Conservation (phyloP, 805 yeast genomes). For the Cyberlindnera misumaiensis region DNA sequence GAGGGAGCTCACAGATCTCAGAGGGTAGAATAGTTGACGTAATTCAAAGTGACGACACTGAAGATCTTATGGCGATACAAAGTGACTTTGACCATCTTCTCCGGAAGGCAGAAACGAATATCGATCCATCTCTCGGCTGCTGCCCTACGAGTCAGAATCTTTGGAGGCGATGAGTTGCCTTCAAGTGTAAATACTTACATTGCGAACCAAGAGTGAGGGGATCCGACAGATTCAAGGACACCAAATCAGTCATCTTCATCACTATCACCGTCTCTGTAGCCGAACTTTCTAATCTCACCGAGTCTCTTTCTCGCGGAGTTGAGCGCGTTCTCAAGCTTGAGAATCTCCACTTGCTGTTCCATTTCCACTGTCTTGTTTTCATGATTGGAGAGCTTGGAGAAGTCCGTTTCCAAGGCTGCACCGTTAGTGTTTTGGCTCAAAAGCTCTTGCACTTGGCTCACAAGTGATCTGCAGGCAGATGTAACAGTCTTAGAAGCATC, state of each 20-base stretch:
- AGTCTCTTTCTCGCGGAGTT: constrained; percentile 67
- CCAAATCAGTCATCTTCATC: constrained; percentile 34
- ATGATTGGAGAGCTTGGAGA: constrained; percentile 59
- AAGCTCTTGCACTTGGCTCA: constrained; percentile 59
- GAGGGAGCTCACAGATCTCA: too few species aligned
- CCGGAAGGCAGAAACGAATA: too few species aligned
- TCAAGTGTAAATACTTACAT: neutral
- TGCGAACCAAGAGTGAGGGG: constrained; percentile 4
- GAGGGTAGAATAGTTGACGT: neutral
- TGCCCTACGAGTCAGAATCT: too few species aligned
- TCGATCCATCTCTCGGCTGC: too few species aligned
- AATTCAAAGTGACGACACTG: neutral
- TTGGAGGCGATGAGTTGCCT: neutral
- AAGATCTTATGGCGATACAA: too few species aligned
- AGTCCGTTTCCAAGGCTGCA: constrained; percentile 47
- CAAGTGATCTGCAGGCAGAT: constrained; percentile 69
- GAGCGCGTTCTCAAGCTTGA: constrained; percentile 73
- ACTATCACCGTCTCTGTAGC: constrained; percentile 59
- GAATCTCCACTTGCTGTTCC: constrained; percentile 90
- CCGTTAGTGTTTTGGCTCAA: constrained; percentile 29
- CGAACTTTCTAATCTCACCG: constrained; percentile 77
- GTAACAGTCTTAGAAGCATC: constrained; percentile 61
- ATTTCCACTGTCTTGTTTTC: constrained; percentile 82
- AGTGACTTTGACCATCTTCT: too few species aligned
- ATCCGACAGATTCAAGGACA: too few species aligned